phyloP scores from a whole-genome alignment of 306 rosid genomes.

The Acacia acuminata region DNA sequence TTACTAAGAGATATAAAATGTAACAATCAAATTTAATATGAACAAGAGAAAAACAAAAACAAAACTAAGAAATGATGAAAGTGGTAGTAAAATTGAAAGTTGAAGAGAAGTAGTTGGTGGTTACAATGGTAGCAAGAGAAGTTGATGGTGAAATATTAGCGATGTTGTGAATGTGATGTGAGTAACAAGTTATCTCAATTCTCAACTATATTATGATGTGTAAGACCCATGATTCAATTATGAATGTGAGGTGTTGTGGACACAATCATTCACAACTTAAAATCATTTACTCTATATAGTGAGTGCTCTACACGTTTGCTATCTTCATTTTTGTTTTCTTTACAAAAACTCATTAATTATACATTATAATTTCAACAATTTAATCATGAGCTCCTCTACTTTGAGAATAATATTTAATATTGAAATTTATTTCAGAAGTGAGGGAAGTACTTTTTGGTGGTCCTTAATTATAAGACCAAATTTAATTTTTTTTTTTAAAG shows the following conservation, averaged over 20 bases:
- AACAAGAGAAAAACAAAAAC: background rate
- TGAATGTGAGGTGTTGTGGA: background rate
- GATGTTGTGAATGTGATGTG: background rate
- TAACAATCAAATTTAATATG: background rate
- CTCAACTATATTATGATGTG: background rate
- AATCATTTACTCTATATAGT: background rate
- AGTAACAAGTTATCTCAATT: background rate
- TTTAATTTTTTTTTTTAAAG: too few relatives aligned
- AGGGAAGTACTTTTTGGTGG: too few relatives aligned
- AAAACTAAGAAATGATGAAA: background rate
- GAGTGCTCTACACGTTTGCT: background rate
- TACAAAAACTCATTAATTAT: background rate
- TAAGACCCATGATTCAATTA: background rate
- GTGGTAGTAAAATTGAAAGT: background rate
- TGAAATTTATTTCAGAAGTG: background rate
- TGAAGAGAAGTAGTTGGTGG: background rate
- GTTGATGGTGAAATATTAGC: background rate
- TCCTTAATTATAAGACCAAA: too few relatives aligned
- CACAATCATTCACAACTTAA: background rate
- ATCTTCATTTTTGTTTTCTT: background rate
- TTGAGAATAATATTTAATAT: background rate
- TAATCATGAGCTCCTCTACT: background rate
- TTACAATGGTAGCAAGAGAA: background rate
- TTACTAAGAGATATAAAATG: background rate
- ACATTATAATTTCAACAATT: background rate